Conservation (phyloP, 768 basidiomycete genomes). For the Lentinula detonsa region DNA sequence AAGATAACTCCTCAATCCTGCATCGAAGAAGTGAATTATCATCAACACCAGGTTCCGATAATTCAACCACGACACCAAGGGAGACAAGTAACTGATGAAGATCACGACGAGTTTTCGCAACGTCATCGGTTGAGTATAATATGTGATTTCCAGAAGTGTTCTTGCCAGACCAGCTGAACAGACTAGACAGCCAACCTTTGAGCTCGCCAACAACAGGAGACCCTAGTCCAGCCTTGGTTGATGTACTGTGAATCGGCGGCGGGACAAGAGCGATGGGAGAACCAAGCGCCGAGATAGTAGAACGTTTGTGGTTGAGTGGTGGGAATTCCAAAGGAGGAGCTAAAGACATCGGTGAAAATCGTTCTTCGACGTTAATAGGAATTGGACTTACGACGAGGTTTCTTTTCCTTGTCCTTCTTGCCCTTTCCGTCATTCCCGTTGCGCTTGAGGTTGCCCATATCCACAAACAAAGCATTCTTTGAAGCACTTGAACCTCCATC, state of each 20-base stretch:
- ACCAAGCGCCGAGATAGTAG: slow-evolving; percentile 36
- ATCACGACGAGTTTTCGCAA: slow-evolving; percentile 58
- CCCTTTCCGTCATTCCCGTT: slow-evolving; percentile 21
- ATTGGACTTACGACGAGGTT: slow-evolving; percentile 44
- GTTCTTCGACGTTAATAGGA: not conserved
- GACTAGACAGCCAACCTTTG: slow-evolving; percentile 91
- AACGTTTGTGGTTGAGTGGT: slow-evolving; percentile 37
- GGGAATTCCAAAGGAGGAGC: slow-evolving; percentile 54
- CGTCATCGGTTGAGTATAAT: slow-evolving; percentile 51
- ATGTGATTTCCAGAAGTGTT: slow-evolving; percentile 35
- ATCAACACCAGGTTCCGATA: slow-evolving; percentile 17
- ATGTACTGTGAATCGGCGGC: slow-evolving; percentile 26
- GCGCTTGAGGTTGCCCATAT: slow-evolving; percentile 9
- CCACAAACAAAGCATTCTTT: slow-evolving; percentile 39
- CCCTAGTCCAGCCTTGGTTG: slow-evolving; percentile 29
- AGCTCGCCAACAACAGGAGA: slow-evolving; percentile 80
- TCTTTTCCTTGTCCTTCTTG: slow-evolving; percentile 49
- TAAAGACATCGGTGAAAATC: slow-evolving; percentile 18
- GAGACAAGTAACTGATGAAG: slow-evolving; percentile 57
- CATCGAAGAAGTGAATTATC: slow-evolving; percentile 26
- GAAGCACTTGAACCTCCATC: slow-evolving; percentile 25
- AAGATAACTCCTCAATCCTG: slow-evolving; percentile 45
- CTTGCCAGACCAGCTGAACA: slow-evolving; percentile 80
- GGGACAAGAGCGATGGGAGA: slow-evolving; percentile 44
- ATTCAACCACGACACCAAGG: slow-evolving; percentile 52